Conservation (phyloP, 306 rosid genomes). For the Hippophae tibetana region DNA sequence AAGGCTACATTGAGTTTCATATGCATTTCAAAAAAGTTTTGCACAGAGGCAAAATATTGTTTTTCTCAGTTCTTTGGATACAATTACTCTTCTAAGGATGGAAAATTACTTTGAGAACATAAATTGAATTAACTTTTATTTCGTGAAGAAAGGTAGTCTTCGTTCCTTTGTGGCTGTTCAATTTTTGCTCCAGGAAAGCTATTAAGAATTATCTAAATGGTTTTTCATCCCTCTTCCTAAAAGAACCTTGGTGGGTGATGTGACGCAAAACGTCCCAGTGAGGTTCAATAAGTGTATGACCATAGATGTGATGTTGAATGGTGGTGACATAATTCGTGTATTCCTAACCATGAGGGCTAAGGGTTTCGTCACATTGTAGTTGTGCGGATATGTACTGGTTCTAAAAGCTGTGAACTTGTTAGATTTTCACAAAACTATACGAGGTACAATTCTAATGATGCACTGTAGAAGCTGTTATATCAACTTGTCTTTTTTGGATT, state of each 20-base stretch:
- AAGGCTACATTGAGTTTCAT: too few species aligned
- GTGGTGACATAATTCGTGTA: not conserved
- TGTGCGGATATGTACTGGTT: not conserved
- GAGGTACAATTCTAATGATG: not conserved
- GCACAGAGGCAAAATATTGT: too few species aligned
- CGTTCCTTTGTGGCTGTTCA: conserved; percentile 1
- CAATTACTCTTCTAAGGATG: not conserved
- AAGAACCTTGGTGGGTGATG: not conserved
- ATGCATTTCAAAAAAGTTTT: too few species aligned
- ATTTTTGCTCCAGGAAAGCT: not conserved
- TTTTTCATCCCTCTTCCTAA: not conserved
- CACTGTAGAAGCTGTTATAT: not conserved
- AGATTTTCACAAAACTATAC: not conserved
- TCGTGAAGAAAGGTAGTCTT: conserved; percentile 20
- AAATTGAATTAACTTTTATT: not conserved
- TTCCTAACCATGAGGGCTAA: not conserved
- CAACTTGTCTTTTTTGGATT: not conserved
- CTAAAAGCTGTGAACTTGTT: not conserved
- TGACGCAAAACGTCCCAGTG: not conserved
- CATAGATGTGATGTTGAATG: not conserved
- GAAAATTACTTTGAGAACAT: conserved; percentile 5
- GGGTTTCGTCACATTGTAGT: not conserved
- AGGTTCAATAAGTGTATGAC: not conserved
- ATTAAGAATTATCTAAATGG: not conserved
- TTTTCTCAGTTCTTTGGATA: too few species aligned